These are phyloP conservation scores for Zea mays DNA, from an alignment of 176 grass and related monocot genomes.

Conservation along the genomic window Zm-B73-REFERENCE-NAM-5.0 NC_050100.1:24521501-24522000, in stretches of 20 bases:
- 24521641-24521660: conserved; percentile 19
- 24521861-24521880: no score
- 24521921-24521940: background rate
- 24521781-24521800: background rate
- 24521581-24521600: background rate
- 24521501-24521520: background rate
- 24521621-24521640: conserved; percentile 35
- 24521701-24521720: no score
- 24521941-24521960: background rate
- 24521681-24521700: background rate
- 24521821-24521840: background rate
- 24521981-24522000: conserved; percentile 97
- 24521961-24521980: conserved; percentile 31
- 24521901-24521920: background rate
- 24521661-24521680: background rate
- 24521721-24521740: conserved; percentile 13
- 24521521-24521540: background rate
- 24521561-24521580: conserved; percentile 9
- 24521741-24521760: conserved; percentile 23
- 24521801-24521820: background rate
- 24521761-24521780: conserved; percentile 6
- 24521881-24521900: no score
- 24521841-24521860: background rate
- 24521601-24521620: background rate
- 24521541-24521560: conserved; percentile 4